Evolutionary conservation across 73 alveolate genomes (phyloP).

Genomic region (Paramecium biaurelia): DNA sequence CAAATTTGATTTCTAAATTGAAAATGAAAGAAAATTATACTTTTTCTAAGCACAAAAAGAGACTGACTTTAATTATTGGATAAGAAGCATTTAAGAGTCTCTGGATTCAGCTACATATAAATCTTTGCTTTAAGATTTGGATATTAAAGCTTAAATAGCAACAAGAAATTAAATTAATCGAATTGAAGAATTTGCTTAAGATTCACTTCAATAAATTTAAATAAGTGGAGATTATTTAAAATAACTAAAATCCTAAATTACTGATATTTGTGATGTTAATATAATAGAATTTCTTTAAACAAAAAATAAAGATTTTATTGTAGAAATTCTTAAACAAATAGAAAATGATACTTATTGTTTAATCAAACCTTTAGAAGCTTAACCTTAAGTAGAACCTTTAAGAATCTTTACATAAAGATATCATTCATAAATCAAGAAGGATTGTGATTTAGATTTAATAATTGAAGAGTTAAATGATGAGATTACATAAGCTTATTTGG

Average conservation of each 20-base stretch:
- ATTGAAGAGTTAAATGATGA: neutral
- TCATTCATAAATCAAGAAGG: neutral
- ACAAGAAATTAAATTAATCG: neutral
- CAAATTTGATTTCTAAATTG: neutral
- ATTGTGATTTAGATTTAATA: neutral
- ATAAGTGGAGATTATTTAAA: neutral
- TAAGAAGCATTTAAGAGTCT: neutral
- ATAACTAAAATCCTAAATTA: neutral
- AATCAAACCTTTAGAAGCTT: neutral
- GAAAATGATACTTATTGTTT: neutral
- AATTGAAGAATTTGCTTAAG: neutral
- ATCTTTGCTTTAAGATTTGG: neutral
- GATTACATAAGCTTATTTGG: neutral
- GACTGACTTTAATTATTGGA: neutral
- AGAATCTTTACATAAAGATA: neutral
- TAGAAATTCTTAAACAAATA: neutral
- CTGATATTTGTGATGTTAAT: neutral
- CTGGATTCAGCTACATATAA: neutral
- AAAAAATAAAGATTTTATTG: neutral
- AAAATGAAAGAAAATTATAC: neutral
- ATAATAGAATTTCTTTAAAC: neutral
- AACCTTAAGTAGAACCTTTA: neutral
- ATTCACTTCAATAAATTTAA: neutral
- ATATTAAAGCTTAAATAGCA: neutral
- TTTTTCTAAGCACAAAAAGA: neutral